Evolutionary conservation across 768 basidiomycete genomes (phyloP), one percentile per base, ranked within the genome.

Genomic region (Cubamyces lactineus): DNA sequence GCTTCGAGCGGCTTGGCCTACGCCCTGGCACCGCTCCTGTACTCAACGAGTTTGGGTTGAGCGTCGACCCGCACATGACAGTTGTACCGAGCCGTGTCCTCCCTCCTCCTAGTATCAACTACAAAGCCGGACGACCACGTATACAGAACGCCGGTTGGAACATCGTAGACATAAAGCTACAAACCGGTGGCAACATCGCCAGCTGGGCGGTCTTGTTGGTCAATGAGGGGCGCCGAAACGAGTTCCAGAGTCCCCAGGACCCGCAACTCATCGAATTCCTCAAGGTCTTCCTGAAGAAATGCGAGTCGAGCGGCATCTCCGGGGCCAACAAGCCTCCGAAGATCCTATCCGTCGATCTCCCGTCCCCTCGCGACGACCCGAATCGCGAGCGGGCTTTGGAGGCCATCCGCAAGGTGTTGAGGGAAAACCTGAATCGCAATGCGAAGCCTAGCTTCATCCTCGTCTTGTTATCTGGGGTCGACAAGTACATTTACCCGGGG

Each of bases 401-500:
- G 1, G 68, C 62, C 0, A 73, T 92, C 49, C 73, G 68, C 48
- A 53, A 70, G 0, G 70, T 67, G 1, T 53, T 83, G 38, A 53
- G 28, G 28, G 15, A 69, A 0, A 64, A 55, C 41, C 39, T 67
- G 26, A 43, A 63, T 28, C 49, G 46, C 62, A 11, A 64, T 49
- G 24, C 69, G 12, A 82, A 77, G 67, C 89, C 89, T 0, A 80
- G 79, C 46, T 87, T 93, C 68, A 72, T 94, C 28, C 79, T 94
- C 26, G 88, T 92, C 5, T 69, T 94, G 23, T 74, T 94, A 5
- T 86, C 88, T 30, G 79, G 75, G 50, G 72, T 80, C 15, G 92
- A 94, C 70, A 87, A 89, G 51, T 86, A 72, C 65, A 88, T 94
- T 48, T 94, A 94, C 70, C 87, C 89, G 2, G 90, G 87, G 9